Evolutionary conservation across 2,329 filamentous ascomycete species (phyloP), one percentile per base, ranked within the genome.

Genomic region (Penicillium sp.): DNA sequence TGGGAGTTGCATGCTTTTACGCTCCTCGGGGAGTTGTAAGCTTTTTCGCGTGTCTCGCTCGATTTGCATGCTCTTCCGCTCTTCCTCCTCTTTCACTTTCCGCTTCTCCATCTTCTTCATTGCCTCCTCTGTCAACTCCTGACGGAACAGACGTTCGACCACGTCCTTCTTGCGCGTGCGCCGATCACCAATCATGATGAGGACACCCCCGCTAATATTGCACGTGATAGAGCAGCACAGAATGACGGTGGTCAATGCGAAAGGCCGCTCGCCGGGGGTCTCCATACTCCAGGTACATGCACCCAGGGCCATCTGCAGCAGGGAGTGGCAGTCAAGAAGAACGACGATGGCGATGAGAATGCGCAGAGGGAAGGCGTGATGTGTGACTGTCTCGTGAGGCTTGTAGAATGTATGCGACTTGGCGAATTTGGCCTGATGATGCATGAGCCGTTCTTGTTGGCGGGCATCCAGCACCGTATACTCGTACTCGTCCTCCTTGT

Each of bases 351-450:
- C 82, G 34, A 93, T 77, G 29, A 94, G 81, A 5, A 89, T 75
- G 29, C 79, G 77, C 1, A 90, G 73, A 0, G 88, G 87, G 52
- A 94, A 94, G 0, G 88, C 85, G 62, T 82, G 77, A 64, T 94
- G 88, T 0, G 88, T 94, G 32, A 81, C 76, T 0, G 88, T 94
- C 68, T 94, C 88, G 66, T 94, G 85, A 0, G 88, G 88, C 60
- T 90, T 90, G 75, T 94, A 94, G 67, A 91, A 94, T 5, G 86
- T 90, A 65, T 94, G 88, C 0, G 85, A 89, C 57, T 85, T 88
- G 62, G 85, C 78, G 61, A 93, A 86, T 61, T 90, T 91, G 56
- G 76, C 78, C 62, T 90, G 85, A 61, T 94, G 88, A 63, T 93
- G 84, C 43, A 83, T 76, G 8, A 94, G 76, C 42, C 78, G 80